Conservation (phyloP, 768 basidiomycete species). For the Exsudoporus frostii region DNA sequence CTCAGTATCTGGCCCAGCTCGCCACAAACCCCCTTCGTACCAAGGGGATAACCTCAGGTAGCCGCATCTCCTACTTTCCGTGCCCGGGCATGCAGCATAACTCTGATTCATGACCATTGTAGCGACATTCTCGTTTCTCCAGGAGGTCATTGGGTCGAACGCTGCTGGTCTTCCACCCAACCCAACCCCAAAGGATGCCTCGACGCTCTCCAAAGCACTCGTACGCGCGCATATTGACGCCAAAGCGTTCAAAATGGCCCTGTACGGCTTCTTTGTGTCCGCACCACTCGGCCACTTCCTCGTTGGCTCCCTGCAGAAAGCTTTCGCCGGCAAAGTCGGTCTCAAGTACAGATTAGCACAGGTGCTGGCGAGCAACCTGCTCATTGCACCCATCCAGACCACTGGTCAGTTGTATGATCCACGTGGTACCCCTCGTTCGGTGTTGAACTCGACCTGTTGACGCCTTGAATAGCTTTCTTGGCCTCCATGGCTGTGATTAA, state of each 20-base stretch:
- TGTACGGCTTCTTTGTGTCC: constrained; percentile 81
- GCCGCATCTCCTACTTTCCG: constrained; percentile 9
- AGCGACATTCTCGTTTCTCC: constrained; percentile 62
- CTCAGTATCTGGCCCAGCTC: constrained; percentile 70
- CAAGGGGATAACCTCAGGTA: constrained; percentile 75
- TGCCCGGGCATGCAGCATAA: not conserved
- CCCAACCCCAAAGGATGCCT: constrained; percentile 50
- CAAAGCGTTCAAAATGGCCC: constrained; percentile 78
- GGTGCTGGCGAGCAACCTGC: constrained; percentile 71
- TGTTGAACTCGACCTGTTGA: not conserved
- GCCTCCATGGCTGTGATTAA: constrained; percentile 82
- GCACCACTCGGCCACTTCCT: constrained; percentile 79
- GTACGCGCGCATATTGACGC: constrained; percentile 57
- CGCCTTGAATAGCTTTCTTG: constrained; percentile 52
- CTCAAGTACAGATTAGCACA: constrained; percentile 63
- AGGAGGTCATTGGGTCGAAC: constrained; percentile 78
- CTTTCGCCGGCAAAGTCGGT: constrained; percentile 72
- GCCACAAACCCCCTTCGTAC: constrained; percentile 70
- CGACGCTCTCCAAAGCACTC: constrained; percentile 49
- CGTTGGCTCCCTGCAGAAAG: constrained; percentile 66
- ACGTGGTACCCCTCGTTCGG: not conserved
- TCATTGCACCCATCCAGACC: constrained; percentile 75
- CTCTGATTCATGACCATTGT: not conserved
- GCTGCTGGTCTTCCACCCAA: constrained; percentile 58
- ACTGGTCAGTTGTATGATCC: constrained; percentile 42